Conservation (phyloP, 2,329 filamentous ascomycete genomes). For the Aspergillus sp. region DNA sequence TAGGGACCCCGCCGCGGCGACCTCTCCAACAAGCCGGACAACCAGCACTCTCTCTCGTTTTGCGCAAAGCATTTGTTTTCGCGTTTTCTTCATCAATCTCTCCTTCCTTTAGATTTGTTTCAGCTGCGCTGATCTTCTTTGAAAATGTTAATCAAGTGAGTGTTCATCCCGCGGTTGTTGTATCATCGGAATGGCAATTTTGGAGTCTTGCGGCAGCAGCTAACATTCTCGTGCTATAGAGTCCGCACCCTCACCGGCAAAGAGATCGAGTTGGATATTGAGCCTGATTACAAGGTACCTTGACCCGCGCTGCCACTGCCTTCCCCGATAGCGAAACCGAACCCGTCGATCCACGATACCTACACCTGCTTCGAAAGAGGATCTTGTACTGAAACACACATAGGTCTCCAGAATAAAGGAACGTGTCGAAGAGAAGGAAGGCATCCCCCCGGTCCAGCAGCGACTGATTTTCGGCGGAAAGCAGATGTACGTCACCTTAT, state of each 20-base stretch:
- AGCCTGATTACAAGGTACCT: constrained; percentile 78
- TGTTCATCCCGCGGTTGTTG: constrained; percentile 6
- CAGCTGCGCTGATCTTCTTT: background rate
- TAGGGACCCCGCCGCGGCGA: constrained; percentile 21
- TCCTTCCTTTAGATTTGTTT: background rate
- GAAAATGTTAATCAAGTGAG: constrained; percentile 49
- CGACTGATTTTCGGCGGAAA: constrained; percentile 94
- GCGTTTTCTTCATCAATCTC: background rate
- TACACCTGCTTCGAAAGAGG: too few species aligned
- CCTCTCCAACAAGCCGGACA: constrained; percentile 1
- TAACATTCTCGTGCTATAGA: constrained; percentile 44
- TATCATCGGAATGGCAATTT: constrained; percentile 11
- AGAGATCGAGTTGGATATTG: constrained; percentile 97
- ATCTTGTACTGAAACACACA: background rate
- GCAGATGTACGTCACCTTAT: constrained; percentile 66
- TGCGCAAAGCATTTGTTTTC: constrained; percentile 1
- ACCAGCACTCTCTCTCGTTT: background rate
- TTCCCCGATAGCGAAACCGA: background rate
- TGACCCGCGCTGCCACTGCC: background rate
- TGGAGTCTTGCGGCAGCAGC: constrained; percentile 7
- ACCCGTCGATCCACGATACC: background rate
- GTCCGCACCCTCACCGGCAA: constrained; percentile 97
- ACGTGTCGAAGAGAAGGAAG: constrained; percentile 97
- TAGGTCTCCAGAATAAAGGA: constrained; percentile 96
- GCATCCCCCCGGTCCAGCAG: constrained; percentile 94